Percentiles rank a stretch among this genome's conserved stretches.
Conservation (phyloP, 345 rosid genomes). For the Populus alba region DNA sequence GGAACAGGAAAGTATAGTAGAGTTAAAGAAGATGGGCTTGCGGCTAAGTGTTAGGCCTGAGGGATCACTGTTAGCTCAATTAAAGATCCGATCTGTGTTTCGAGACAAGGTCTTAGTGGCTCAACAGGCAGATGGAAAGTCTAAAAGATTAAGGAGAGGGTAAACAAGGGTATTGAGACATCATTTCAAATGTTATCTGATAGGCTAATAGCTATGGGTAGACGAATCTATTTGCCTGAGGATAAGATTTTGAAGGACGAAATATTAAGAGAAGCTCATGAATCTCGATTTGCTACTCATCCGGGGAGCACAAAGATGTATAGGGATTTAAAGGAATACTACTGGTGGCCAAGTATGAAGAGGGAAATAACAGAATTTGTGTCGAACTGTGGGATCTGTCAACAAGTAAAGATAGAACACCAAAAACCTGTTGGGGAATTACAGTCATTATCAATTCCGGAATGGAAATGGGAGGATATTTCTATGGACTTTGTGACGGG, state of each 20-base stretch:
- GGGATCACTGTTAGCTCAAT: too few relatives aligned
- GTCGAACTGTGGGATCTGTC: neutral
- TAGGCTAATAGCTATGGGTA: neutral
- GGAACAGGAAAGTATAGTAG: too few relatives aligned
- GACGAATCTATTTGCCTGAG: neutral
- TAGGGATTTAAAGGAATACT: neutral
- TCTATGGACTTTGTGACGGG: neutral
- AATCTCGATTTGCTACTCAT: neutral
- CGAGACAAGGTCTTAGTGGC: too few relatives aligned
- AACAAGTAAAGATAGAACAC: neutral
- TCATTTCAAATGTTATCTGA: too few relatives aligned
- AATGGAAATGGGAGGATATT: neutral
- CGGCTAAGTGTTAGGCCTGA: too few relatives aligned
- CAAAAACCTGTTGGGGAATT: fast-evolving
- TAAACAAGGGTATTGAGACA: neutral
- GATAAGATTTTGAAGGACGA: neutral
- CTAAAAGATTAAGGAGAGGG: too few relatives aligned
- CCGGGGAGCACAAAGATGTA: neutral
- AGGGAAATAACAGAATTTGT: neutral
- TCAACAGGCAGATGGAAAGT: too few relatives aligned
- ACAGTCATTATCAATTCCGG: neutral
- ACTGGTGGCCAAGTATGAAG: too few relatives aligned
- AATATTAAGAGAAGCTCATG: neutral
- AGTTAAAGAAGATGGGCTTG: too few relatives aligned
- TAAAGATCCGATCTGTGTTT: too few relatives aligned